phyloP scores from a whole-genome alignment of 768 basidiomycete genomes.

The Leucocoprinus leucothites region DNA sequence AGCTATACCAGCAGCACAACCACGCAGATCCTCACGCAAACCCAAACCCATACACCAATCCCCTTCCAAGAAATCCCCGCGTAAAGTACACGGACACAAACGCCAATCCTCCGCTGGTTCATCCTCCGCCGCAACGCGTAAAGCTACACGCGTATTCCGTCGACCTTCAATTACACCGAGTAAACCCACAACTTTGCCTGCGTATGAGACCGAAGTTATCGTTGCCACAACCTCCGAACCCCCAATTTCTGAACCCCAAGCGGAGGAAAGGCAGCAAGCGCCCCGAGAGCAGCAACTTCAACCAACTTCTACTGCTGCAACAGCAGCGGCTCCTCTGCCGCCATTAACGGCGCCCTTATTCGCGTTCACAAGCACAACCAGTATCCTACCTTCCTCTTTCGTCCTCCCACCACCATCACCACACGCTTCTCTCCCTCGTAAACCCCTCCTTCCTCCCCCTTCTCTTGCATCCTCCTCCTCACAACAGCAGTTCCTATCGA shows the following conservation, averaged over 20 bases:
- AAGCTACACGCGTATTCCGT: constrained; percentile 42
- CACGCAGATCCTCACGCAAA: constrained; percentile 16
- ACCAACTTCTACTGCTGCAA: neutral
- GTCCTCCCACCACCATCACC: constrained; percentile 80
- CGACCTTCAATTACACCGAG: constrained; percentile 38
- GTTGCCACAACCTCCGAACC: neutral
- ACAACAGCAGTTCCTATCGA: neutral
- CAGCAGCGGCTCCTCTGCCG: too few relatives aligned
- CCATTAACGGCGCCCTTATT: constrained; percentile 30
- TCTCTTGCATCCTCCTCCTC: constrained; percentile 9
- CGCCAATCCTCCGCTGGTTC: too few relatives aligned
- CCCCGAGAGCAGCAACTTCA: neutral
- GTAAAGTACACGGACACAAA: constrained; percentile 20
- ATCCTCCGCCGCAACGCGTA: constrained; percentile 28
- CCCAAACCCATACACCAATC: neutral
- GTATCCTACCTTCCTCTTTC: constrained; percentile 62
- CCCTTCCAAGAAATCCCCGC: constrained; percentile 28
- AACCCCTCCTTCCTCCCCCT: constrained; percentile 39
- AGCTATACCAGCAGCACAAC: constrained; percentile 11
- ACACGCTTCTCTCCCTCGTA: constrained; percentile 56
- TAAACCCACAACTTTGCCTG: constrained; percentile 25
- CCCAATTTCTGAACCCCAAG: too few relatives aligned
- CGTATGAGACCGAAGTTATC: constrained; percentile 41
- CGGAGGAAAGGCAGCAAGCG: too few relatives aligned
- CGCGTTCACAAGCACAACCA: constrained; percentile 35